Evolutionary conservation across 768 basidiomycete species (phyloP).

Genomic region (Pluteus cervinus): DNA sequence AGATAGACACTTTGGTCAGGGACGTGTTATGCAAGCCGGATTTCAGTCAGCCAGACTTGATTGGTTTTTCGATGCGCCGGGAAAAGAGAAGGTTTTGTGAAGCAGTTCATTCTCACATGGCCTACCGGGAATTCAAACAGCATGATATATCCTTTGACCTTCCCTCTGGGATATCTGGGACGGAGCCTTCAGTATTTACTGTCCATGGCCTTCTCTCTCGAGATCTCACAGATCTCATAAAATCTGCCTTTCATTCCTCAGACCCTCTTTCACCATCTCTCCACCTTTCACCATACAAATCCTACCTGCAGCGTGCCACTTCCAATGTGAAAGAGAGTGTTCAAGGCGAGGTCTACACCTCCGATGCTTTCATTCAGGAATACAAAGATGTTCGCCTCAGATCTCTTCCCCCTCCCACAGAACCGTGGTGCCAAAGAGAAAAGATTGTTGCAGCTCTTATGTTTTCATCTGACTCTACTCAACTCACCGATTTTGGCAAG

Average conservation of each 20-base stretch:
- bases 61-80: background rate
- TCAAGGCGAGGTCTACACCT: slow-evolving; percentile 23
- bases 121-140: too few species aligned
- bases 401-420: slow-evolving; percentile 12
- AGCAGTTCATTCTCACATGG: too few species aligned
- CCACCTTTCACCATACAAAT: slow-evolving; percentile 1
- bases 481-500: slow-evolving; percentile 24
- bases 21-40: background rate
- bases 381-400: slow-evolving; percentile 21
- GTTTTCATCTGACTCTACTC: slow-evolving; percentile 19
- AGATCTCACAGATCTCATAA: background rate
- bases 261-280: background rate
- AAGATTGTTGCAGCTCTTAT: slow-evolving; percentile 20
- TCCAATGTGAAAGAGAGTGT: background rate
- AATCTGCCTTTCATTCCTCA: slow-evolving; percentile 5
- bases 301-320: slow-evolving; percentile 1
- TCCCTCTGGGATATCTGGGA: too few species aligned
- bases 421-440: slow-evolving; percentile 20
- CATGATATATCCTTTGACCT: too few species aligned
- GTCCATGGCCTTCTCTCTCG: background rate
- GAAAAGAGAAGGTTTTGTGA: too few species aligned
- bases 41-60: background rate
- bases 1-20: background rate
- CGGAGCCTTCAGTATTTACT: background rate
- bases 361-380: slow-evolving; percentile 22